These are phyloP conservation scores for Tuber microsphaerosporum DNA, from an alignment of 495 filamentous ascomycete species.

Conservation along the genomic window DNA sequence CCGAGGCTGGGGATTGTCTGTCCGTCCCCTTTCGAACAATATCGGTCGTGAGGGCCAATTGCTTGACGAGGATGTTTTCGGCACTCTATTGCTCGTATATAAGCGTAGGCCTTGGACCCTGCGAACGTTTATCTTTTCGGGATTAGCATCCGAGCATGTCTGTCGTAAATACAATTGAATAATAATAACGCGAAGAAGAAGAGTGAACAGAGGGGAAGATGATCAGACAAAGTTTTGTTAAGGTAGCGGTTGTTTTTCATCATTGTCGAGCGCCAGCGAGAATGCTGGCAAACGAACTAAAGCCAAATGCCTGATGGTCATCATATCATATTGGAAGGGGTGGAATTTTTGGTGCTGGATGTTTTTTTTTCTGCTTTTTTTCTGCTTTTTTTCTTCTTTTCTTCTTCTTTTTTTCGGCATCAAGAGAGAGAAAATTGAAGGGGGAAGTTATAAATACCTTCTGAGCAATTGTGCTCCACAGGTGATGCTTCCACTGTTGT, in stretches of 20 bases:
- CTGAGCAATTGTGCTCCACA: neutral
- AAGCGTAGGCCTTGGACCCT: neutral
- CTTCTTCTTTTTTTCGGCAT: neutral
- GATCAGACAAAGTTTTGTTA: conserved; percentile 41
- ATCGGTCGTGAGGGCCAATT: neutral
- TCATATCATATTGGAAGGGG: conserved; percentile 30
- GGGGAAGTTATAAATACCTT: neutral
- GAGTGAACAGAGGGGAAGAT: conserved; percentile 8
- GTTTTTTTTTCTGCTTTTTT: neutral
- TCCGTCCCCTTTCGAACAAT: neutral
- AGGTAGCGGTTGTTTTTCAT: conserved; percentile 44
- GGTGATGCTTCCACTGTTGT: neutral
- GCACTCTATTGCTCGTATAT: neutral
- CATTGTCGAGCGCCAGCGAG: conserved; percentile 36
- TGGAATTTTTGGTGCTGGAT: conserved; percentile 11
- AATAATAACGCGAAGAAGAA: neutral
- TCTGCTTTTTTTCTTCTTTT: neutral
- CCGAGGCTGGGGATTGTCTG: neutral
- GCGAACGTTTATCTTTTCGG: neutral
- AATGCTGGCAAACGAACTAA: conserved; percentile 38
- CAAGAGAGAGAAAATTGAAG: neutral
- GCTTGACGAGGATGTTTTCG: neutral
- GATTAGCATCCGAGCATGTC: neutral
- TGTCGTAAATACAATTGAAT: neutral
- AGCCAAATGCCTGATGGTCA: conserved; percentile 44